Percentiles rank a stretch among this genome's conserved stretches.
Evolutionary conservation across 2,329 filamentous ascomycete species (phyloP).

Genomic region (Arthrobotrys sphaeroides): DNA sequence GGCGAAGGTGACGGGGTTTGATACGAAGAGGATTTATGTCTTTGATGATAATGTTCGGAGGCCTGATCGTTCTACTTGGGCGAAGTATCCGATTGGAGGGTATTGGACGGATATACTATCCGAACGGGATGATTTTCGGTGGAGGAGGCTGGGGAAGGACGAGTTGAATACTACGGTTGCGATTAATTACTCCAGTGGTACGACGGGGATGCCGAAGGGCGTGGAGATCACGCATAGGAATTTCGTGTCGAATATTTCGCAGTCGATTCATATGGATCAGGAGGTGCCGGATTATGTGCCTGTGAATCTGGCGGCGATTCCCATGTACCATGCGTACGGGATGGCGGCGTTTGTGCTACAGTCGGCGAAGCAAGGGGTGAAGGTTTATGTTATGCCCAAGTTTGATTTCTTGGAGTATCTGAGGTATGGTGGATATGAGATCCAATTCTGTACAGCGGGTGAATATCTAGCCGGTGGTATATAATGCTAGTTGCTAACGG

Average conservation of each 20-base stretch:
- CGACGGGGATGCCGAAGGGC: conserved; percentile 84
- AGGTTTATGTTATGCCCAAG: conserved; percentile 79
- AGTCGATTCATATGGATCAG: conserved; percentile 66
- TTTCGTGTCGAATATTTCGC: conserved; percentile 75
- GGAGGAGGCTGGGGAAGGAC: conserved; percentile 69
- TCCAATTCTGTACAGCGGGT: too few species aligned
- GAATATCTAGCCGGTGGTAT: not conserved
- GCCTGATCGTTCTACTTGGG: conserved; percentile 57
- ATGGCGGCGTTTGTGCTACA: conserved; percentile 76
- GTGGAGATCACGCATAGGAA: conserved; percentile 82
- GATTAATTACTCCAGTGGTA: conserved; percentile 82
- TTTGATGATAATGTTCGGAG: conserved; percentile 67
- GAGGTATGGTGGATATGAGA: conserved; percentile 59
- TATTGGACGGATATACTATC: conserved; percentile 74
- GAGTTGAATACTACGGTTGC: conserved; percentile 69
- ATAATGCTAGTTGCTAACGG: not conserved
- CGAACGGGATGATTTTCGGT: conserved; percentile 70
- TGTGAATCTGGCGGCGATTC: conserved; percentile 66
- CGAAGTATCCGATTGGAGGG: conserved; percentile 61
- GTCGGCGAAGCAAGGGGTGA: conserved; percentile 68
- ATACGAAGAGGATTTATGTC: conserved; percentile 69
- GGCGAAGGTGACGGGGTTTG: conserved; percentile 69
- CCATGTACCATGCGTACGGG: conserved; percentile 75
- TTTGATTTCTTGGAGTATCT: conserved; percentile 81
- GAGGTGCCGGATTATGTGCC: conserved; percentile 60